phyloP scores from a whole-genome alignment of 352 stramenopile species.

The Pythium volutum region DNA sequence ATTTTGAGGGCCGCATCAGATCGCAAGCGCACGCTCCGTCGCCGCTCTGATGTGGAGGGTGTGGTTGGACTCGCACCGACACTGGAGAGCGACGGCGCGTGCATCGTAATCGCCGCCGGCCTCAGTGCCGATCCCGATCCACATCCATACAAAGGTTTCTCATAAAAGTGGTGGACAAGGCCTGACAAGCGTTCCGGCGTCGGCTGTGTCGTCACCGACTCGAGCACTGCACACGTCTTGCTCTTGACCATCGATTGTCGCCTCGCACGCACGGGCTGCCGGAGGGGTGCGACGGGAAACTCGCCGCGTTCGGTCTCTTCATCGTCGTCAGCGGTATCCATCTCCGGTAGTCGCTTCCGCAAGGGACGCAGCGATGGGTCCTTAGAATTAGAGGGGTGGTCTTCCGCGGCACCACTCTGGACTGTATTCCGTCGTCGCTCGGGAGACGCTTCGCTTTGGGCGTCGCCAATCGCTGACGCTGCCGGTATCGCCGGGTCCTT shows the following conservation, averaged over 20 bases:
- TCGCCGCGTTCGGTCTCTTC: constrained; percentile 8
- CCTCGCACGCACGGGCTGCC: background rate
- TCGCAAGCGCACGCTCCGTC: constrained; percentile 35
- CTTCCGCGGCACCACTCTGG: background rate
- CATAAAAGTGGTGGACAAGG: constrained; percentile 4
- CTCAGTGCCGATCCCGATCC: background rate
- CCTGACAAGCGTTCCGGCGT: background rate
- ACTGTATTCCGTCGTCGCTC: constrained; percentile 17
- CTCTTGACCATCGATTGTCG: constrained; percentile 24
- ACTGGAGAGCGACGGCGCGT: background rate
- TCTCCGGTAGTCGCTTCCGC: background rate
- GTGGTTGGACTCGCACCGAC: background rate
- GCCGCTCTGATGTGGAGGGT: constrained; percentile 11
- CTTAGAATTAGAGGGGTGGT: background rate
- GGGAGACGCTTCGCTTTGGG: background rate
- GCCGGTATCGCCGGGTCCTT: background rate
- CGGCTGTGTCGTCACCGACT: constrained; percentile 1
- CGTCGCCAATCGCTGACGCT: background rate
- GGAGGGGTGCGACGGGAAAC: background rate
- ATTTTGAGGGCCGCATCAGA: constrained; percentile 25
- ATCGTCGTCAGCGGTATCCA: background rate
- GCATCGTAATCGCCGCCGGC: background rate
- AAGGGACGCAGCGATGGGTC: background rate
- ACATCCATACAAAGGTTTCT: constrained; percentile 23
- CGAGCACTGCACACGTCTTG: constrained; percentile 23